Base-by-base conservation (phyloP, 2,329 filamentous ascomycete species). In the Stachybotrys elegans region DNA sequence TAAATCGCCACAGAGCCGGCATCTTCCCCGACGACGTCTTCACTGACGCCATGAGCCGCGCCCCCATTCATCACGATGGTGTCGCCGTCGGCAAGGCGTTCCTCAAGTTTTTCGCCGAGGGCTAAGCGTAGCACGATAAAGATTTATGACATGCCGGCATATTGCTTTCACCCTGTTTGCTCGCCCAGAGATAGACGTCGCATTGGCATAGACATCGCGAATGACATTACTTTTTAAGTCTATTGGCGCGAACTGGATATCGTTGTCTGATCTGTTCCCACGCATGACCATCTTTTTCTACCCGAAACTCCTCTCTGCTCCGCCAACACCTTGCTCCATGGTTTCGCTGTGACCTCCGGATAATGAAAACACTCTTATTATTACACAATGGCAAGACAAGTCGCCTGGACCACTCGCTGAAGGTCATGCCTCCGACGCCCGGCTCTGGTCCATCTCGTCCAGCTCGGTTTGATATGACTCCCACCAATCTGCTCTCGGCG, bases 21-120 rank as follows among this genome's bases (percentile, higher is more conserved):
- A 72, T 93, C 19, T 86, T 95, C 51, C 67, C 74, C 43, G 81
- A 91, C 45, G 79, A 79, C 16, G 65, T 84, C 48, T 92, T 79
- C 53, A 66, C 79, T 44, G 84, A 88, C 53, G 87, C 79, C 21
- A 77, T 91, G 60, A 68, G 66, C 7, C 77, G 88, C 48, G 84
- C 84, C 3, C 69, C 69, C 8, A 72, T 81, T 25, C 71, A 78
- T 43, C 89, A 96, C 51, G 90, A 96, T 61, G 91, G 92, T 2
- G 71, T 93, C n/a, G 67, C 72, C 4, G 81, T 95, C 43, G 84
- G 81, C 1, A 72, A 76, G 50, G 83, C 81, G 0, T 94, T 96
- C 60, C 60, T 96, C 57, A 78, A 75, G 36, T 95, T 97, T 54
- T 62, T 94, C 55, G 67, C 81, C 39, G 83, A 88, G 52, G 74